Percentiles rank a stretch among this genome's conserved stretches.
Conservation (phyloP, 805 yeast species). For the Kodamaea sagamina region DNA sequence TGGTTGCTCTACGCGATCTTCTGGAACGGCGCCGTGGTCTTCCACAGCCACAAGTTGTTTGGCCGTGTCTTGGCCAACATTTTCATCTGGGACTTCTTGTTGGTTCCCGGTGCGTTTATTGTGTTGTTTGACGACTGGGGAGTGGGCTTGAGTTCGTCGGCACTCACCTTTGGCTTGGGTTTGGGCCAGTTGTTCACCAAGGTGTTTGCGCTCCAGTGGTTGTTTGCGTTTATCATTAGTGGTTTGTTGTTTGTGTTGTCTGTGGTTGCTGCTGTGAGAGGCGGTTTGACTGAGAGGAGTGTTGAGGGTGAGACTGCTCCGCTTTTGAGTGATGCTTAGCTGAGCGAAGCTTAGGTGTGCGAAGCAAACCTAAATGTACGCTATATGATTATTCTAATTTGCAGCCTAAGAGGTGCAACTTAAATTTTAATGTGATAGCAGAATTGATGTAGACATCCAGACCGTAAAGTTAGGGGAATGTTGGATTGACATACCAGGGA, state of each 20-base stretch:
- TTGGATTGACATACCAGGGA: too few species aligned
- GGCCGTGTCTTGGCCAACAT: slow-evolving; percentile 72
- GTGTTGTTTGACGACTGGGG: slow-evolving; percentile 70
- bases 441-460: too few species aligned
- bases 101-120: slow-evolving; percentile 62
- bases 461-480: too few species aligned
- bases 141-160: slow-evolving; percentile 58
- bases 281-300: slow-evolving; percentile 17
- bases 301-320: slow-evolving; percentile 37
- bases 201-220: slow-evolving; percentile 81
- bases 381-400: too few species aligned
- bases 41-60: slow-evolving; percentile 59
- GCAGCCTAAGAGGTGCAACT: too few species aligned
- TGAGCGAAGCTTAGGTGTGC: too few species aligned
- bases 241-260: slow-evolving; percentile 56
- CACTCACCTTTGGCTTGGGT: slow-evolving; percentile 65
- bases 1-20: slow-evolving; percentile 75
- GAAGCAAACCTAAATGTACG: too few species aligned
- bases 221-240: slow-evolving; percentile 71
- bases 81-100: slow-evolving; percentile 73
- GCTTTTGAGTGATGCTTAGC: slow-evolving; percentile 23
- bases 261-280: slow-evolving; percentile 46
- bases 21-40: slow-evolving; percentile 83
- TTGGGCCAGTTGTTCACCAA: slow-evolving; percentile 69
- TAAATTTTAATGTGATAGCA: too few species aligned